A percentile compares a stretch with the other conserved stretches of the same genome.
These are phyloP conservation scores for Trypanosoma scelopori DNA, from an alignment of 208 protist genomes.

Conservation along the genomic window DNA sequence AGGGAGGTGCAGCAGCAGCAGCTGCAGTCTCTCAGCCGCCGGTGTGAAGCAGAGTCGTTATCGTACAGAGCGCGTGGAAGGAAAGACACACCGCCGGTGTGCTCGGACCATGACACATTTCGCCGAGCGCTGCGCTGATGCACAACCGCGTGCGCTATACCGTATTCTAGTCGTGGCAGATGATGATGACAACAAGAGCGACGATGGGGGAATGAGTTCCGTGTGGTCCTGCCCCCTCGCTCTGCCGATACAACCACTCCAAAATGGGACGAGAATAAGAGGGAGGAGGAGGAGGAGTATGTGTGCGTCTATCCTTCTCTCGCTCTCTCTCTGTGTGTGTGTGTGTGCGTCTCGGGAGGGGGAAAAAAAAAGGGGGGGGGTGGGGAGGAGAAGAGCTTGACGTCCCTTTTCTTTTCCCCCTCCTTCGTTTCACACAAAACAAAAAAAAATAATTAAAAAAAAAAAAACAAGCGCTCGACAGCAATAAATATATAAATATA, in stretches of 20 bases:
- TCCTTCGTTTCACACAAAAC: too few relatives aligned
- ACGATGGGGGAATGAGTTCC: too few relatives aligned
- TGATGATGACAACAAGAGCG: too few relatives aligned
- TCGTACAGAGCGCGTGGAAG: slow-evolving; percentile 55
- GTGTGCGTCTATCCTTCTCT: neutral
- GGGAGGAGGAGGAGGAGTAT: slow-evolving; percentile 2
- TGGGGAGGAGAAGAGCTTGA: neutral
- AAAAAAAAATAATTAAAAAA: too few relatives aligned
- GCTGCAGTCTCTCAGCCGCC: slow-evolving; percentile 60
- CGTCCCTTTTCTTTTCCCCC: too few relatives aligned
- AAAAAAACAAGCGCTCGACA: too few relatives aligned
- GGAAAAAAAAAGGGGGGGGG: slow-evolving; percentile 4
- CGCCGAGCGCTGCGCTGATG: slow-evolving; percentile 27
- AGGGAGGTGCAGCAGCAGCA: slow-evolving; percentile 66
- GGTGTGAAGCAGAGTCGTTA: slow-evolving; percentile 82
- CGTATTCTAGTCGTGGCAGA: too few relatives aligned
- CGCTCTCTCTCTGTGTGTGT: too few relatives aligned
- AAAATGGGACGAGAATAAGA: slow-evolving; percentile 8
- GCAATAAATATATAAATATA: too few relatives aligned
- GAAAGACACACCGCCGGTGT: slow-evolving; percentile 65
- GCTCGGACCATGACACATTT: slow-evolving; percentile 53
- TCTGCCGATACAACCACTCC: too few relatives aligned
- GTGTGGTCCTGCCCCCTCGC: too few relatives aligned
- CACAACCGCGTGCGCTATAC: neutral
- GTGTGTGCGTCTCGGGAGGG: too few relatives aligned